A percentile compares a stretch with the other conserved stretches of the same genome.
These are phyloP conservation scores for Dothistroma pini DNA, from an alignment of 2,329 filamentous ascomycete species.

Conservation along the genomic window DNA sequence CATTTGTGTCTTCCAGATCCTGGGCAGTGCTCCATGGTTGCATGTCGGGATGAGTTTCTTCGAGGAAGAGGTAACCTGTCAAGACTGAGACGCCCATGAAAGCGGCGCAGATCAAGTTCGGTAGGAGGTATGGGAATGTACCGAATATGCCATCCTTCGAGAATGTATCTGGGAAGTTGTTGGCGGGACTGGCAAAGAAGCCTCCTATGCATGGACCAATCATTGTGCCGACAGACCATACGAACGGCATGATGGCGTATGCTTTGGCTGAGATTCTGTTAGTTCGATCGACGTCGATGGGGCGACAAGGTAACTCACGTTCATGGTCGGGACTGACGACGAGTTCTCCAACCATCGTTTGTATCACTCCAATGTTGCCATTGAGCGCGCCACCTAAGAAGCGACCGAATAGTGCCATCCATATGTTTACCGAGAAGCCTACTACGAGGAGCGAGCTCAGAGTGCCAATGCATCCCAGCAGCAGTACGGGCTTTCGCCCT, in stretches of 20 bases:
- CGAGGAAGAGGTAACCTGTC: conserved; percentile 73
- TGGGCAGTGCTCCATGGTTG: conserved; percentile 49
- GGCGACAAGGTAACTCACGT: conserved; percentile 56
- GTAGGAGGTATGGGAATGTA: conserved; percentile 79
- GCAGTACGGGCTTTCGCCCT: conserved; percentile 78
- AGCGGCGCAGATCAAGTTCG: conserved; percentile 77
- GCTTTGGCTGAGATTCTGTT: conserved; percentile 59
- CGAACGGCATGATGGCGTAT: conserved; percentile 89
- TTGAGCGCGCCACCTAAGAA: conserved; percentile 78
- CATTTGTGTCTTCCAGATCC: conserved; percentile 42
- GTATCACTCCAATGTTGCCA: conserved; percentile 72
- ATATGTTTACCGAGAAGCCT: conserved; percentile 78
- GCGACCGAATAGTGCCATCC: conserved; percentile 73
- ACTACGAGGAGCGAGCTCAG: conserved; percentile 79
- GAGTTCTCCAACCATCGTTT: conserved; percentile 89
- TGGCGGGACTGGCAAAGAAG: conserved; percentile 73
- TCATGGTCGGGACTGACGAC: conserved; percentile 82
- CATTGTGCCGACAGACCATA: conserved; percentile 89
- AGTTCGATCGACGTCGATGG: conserved; percentile 6
- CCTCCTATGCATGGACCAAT: conserved; percentile 86
- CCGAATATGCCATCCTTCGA: conserved; percentile 66
- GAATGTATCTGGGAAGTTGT: conserved; percentile 69
- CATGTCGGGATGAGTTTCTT: conserved; percentile 87
- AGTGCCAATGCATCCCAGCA: conserved; percentile 77
- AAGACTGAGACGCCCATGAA: conserved; percentile 76